Percentiles rank a stretch among this genome's conserved stretches.
phyloP scores from a whole-genome alignment of 768 basidiomycete species.

The Tricholoma matsutake region DNA sequence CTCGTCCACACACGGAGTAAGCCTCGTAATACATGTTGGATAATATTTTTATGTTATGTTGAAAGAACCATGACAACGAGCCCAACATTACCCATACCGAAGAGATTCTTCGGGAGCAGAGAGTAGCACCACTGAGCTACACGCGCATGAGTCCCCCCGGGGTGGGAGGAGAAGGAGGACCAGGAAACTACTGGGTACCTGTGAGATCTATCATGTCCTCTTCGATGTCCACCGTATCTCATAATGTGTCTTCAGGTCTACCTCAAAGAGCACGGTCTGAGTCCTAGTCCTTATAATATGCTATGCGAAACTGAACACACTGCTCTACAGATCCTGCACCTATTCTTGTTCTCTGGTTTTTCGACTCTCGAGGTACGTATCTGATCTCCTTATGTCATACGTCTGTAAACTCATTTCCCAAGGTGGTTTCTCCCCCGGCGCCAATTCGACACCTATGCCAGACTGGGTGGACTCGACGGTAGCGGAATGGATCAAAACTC shows the following conservation, averaged over 20 bases:
- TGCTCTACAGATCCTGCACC: constrained; percentile 41
- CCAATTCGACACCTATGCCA: constrained; percentile 42
- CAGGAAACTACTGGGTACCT: constrained; percentile 78
- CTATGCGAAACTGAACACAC: neutral
- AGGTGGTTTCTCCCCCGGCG: constrained; percentile 51
- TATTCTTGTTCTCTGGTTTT: constrained; percentile 67
- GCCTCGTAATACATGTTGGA: constrained; percentile 15
- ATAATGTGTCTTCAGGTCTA: constrained; percentile 31
- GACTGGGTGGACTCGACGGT: constrained; percentile 72
- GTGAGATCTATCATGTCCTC: constrained; percentile 33
- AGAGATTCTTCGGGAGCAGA: constrained; percentile 62
- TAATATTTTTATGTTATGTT: neutral
- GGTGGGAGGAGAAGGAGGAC: constrained; percentile 61
- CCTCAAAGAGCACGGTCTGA: constrained; percentile 29
- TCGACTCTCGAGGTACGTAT: constrained; percentile 62
- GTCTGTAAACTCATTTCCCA: constrained; percentile 4
- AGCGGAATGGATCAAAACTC: constrained; percentile 55
- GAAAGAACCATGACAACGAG: constrained; percentile 74
- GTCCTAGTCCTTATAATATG: neutral
- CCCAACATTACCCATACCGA: constrained; percentile 67
- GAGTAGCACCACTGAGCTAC: constrained; percentile 57
- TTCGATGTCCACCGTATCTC: neutral
- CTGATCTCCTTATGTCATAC: constrained; percentile 1
- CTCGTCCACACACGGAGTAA: constrained; percentile 65
- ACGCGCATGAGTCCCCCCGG: constrained; percentile 58